Conservation (phyloP, 1,284 basidiomycete species). For the Thecaphora thlaspeos region DNA sequence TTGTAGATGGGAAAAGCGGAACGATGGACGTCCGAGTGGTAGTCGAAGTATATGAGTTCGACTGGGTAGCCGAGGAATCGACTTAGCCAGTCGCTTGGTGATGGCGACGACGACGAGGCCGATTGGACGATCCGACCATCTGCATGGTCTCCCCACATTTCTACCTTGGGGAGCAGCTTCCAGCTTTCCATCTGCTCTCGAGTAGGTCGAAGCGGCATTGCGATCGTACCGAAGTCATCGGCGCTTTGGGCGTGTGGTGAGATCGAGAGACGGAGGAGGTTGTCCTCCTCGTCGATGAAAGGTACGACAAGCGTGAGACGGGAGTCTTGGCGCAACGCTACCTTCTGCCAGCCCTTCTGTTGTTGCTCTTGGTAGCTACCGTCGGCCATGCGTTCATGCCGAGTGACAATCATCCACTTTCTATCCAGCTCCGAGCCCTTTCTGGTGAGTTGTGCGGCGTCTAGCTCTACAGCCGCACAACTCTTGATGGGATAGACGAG, state of each 20-base stretch:
- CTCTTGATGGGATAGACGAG: slow-evolving; percentile 46
- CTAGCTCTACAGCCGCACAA: slow-evolving; percentile 25
- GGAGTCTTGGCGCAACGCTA: slow-evolving; percentile 32
- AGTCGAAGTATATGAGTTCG: slow-evolving; percentile 40
- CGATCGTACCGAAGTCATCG: slow-evolving; percentile 8
- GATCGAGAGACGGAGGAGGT: slow-evolving; percentile 14
- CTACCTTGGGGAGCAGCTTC: slow-evolving; percentile 12
- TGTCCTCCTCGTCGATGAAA: slow-evolving; percentile 9
- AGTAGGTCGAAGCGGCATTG: slow-evolving; percentile 15
- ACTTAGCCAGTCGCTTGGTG: slow-evolving; percentile 38
- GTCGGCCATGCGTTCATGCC: background rate
- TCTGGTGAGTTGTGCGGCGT: slow-evolving; percentile 5
- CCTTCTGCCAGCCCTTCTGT: slow-evolving; percentile 20
- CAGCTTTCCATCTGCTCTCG: slow-evolving; percentile 5
- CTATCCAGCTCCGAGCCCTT: slow-evolving; percentile 46
- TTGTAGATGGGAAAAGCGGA: slow-evolving; percentile 43
- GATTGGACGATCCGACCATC: slow-evolving; percentile 26
- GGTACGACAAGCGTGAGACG: slow-evolving; percentile 32
- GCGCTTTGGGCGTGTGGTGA: slow-evolving; percentile 2
- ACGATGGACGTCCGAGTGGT: slow-evolving; percentile 8
- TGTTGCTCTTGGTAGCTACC: background rate
- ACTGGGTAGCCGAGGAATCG: slow-evolving; percentile 41
- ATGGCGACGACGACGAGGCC: background rate
- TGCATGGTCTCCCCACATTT: slow-evolving; percentile 43
- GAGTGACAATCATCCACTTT: slow-evolving; percentile 39